A percentile compares a stretch with the other conserved stretches of the same genome.
These are phyloP conservation scores for Rhinocladiella similis DNA, from an alignment of 2,329 filamentous ascomycete genomes.

Conservation along the genomic window DNA sequence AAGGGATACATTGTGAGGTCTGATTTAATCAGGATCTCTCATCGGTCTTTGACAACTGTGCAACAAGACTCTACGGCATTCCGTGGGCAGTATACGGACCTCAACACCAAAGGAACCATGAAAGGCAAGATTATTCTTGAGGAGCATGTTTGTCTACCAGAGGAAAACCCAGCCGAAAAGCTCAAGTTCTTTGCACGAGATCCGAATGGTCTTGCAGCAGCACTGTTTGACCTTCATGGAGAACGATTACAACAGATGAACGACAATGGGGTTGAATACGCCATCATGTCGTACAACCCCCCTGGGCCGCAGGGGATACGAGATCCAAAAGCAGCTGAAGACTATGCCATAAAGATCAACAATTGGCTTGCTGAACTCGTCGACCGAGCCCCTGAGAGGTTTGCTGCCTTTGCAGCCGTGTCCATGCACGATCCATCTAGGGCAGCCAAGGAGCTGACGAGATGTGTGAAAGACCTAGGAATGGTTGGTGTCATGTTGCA, in stretches of 20 bases:
- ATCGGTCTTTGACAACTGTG: background rate
- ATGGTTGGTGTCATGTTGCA: constrained; percentile 17
- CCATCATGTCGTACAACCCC: constrained; percentile 28
- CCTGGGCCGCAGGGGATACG: constrained; percentile 29
- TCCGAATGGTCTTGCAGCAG: background rate
- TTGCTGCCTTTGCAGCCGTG: constrained; percentile 46
- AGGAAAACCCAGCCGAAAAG: background rate
- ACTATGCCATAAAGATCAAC: constrained; percentile 27
- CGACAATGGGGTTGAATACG: constrained; percentile 30
- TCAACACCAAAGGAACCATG: constrained; percentile 5
- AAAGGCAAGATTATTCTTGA: constrained; percentile 18
- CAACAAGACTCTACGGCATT: no score
- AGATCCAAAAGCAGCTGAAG: constrained; percentile 26
- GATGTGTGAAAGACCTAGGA: constrained; percentile 47
- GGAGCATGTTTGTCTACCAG: constrained; percentile 16
- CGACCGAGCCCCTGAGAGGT: constrained; percentile 38
- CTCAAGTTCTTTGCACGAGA: constrained; percentile 7
- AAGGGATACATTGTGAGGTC: no score
- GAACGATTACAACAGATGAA: constrained; percentile 21
- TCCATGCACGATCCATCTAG: constrained; percentile 40
- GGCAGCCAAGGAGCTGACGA: constrained; percentile 39
- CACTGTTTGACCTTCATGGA: constrained; percentile 13
- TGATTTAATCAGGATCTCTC: background rate
- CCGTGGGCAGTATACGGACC: background rate
- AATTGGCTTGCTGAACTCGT: constrained; percentile 27